Evolutionary conservation across 176 grass and related monocot genomes (phyloP), one percentile per base, ranked within the genome.

Genomic region (Musa troglodytarum): DNA sequence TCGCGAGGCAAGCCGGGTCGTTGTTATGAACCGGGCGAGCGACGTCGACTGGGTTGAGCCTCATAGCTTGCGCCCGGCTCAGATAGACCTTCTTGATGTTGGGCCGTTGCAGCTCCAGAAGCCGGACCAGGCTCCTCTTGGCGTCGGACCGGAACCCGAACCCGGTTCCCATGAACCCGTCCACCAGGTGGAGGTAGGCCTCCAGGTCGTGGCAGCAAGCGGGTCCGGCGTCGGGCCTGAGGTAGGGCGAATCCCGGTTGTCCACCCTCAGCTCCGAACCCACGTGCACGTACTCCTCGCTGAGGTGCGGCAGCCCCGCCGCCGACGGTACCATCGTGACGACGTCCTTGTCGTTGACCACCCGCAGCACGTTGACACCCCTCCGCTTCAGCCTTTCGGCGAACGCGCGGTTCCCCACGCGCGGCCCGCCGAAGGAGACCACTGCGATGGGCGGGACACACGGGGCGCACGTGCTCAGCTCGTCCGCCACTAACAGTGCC

Each of bases 111-210:
- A 83, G 2, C 81, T 86, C 83, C 79, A 96, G 80, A 53, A 96
- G 73, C 8, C 85, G 83, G 34, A 86, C 85, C 1, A 96, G 82
- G 72, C 90, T 92, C 23, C 93, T 85, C 0, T 85, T 76, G 17
- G 93, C 87, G 83, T 92, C 84, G 74, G 87, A 54, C 24, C 93
- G 81, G 68, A 96, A 96, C 14, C 89, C 89, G 1, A 34, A 59
- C 1, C 93, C 93, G 67, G 87, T 85, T 51, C 81, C 87, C 20
- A 79, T 85, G 87, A 92, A 96, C 1, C 93, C 93, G 78, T 96
- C 93, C 79, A 96, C 85, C 76, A 96, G 83, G 81, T 96, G 93
- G 15, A 96, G 77, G 83, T 96, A 96, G 4, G 93, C 76, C 87
- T 96, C 93, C 5, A 96, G 80, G 76, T 96, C 93, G 79, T 96